Evolutionary conservation across 2,329 filamentous ascomycete genomes (phyloP).

Genomic region (Diaporthe capsici): DNA sequence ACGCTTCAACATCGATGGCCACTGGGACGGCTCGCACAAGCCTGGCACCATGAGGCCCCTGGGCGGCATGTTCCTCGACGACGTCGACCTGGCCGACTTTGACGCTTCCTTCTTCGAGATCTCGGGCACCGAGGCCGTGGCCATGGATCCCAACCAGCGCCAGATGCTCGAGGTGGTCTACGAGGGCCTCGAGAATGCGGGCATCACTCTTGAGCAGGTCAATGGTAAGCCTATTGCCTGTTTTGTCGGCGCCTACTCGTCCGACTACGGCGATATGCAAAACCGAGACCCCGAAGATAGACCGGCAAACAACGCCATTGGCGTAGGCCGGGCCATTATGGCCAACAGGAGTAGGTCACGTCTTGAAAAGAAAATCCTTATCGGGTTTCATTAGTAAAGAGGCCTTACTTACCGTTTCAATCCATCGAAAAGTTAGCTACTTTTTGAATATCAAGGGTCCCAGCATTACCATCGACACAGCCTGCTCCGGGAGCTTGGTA

Average conservation of each 20-base stretch:
- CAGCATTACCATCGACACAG: constrained; percentile 26
- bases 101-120: constrained; percentile 51
- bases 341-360: not conserved
- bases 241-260: constrained; percentile 32
- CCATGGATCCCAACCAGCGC: constrained; percentile 46
- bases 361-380: too few relatives aligned
- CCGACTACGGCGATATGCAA: constrained; percentile 14
- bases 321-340: not conserved
- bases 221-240: constrained; percentile 29
- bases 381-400: too few relatives aligned
- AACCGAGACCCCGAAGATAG: not conserved
- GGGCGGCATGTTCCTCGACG: constrained; percentile 47
- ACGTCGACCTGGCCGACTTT: constrained; percentile 52
- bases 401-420: too few relatives aligned
- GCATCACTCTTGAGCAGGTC: constrained; percentile 33
- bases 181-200: constrained; percentile 45
- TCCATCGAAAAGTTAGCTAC: not conserved
- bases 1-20: constrained; percentile 53
- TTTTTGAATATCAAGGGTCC: constrained; percentile 25
- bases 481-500: constrained; percentile 9
- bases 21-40: constrained; percentile 54
- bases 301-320: not conserved
- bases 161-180: constrained; percentile 45
- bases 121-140: constrained; percentile 34
- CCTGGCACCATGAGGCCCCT: constrained; percentile 51